phyloP scores from a whole-genome alignment of 345 rosid species.

The Melaleuca alternifolia region DNA sequence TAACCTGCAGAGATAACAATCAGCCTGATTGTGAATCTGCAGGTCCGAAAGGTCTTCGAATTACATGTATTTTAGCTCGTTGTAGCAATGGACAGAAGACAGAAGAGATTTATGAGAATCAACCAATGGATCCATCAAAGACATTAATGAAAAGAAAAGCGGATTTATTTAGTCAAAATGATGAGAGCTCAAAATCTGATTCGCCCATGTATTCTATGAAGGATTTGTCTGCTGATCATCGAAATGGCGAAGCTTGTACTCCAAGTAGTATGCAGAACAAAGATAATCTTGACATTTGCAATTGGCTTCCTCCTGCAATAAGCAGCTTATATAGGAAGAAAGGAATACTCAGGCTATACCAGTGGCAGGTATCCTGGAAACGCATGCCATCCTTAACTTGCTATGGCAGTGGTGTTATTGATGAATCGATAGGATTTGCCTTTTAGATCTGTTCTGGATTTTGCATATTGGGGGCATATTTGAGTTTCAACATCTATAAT shows the following conservation, averaged over 20 bases:
- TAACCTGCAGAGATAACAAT: conserved; percentile 9
- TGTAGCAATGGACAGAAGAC: conserved; percentile 8
- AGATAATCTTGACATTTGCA: conserved; percentile 42
- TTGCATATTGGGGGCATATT: background rate
- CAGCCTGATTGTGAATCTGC: conserved; percentile 18
- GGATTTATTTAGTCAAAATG: conserved; percentile 17
- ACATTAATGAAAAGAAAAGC: conserved; percentile 11
- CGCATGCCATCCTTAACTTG: background rate
- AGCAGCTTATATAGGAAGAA: conserved; percentile 62
- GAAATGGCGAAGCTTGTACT: conserved; percentile 43
- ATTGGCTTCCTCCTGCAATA: conserved; percentile 84
- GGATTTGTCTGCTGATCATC: conserved; percentile 18
- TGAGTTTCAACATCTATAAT: background rate
- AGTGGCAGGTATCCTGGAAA: conserved; percentile 71
- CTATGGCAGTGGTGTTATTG: background rate
- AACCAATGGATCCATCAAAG: conserved; percentile 7
- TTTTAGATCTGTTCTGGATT: background rate
- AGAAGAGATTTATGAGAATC: conserved; percentile 17
- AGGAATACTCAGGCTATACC: conserved; percentile 78
- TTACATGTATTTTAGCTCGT: conserved; percentile 5
- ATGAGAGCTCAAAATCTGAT: conserved; percentile 12
- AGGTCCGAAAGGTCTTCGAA: background rate
- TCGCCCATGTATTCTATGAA: conserved; percentile 23
- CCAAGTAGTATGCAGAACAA: conserved; percentile 45
- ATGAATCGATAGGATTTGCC: background rate